phyloP scores from a whole-genome alignment of 2,329 filamentous ascomycete genomes.

The Lachnellula cervina region DNA sequence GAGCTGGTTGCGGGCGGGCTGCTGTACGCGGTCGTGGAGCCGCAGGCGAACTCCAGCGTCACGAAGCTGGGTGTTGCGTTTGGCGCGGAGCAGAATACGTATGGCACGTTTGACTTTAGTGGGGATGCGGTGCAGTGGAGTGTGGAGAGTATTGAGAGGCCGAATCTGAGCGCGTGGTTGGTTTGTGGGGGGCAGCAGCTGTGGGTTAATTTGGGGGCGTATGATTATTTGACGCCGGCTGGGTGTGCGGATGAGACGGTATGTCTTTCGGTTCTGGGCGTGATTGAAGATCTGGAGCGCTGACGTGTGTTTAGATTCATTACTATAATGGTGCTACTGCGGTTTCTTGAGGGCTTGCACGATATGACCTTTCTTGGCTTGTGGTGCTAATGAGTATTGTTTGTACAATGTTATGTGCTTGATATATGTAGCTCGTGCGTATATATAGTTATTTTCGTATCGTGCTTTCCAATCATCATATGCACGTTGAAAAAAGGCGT shows the following conservation, averaged over 20 bases:
- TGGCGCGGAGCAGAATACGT: slow-evolving; percentile 45
- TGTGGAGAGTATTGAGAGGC: slow-evolving; percentile 42
- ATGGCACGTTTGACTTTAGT: slow-evolving; percentile 52
- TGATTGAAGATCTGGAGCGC: background rate
- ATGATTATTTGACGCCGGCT: slow-evolving; percentile 51
- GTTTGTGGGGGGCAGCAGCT: slow-evolving; percentile 48
- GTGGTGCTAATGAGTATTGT: no score
- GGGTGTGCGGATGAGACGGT: slow-evolving; percentile 54
- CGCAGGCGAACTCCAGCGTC: slow-evolving; percentile 36
- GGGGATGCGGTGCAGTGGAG: slow-evolving; percentile 51
- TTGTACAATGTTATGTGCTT: no score
- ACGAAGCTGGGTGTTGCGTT: slow-evolving; percentile 49
- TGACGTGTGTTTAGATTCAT: slow-evolving; percentile 33
- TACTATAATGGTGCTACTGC: slow-evolving; percentile 39
- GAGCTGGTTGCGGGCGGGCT: slow-evolving; percentile 33
- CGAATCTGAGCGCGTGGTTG: slow-evolving; percentile 55
- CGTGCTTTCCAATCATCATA: no score
- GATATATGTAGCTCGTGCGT: no score
- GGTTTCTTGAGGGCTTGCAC: slow-evolving; percentile 2
- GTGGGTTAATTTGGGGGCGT: slow-evolving; percentile 56
- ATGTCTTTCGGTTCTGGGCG: slow-evolving; percentile 23
- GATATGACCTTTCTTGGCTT: background rate
- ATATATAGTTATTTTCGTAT: no score
- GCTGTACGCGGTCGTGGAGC: slow-evolving; percentile 24
- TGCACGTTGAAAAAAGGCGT: no score